phyloP scores from a whole-genome alignment of 495 filamentous ascomycete genomes.

The Aspergillus funiculosus region DNA sequence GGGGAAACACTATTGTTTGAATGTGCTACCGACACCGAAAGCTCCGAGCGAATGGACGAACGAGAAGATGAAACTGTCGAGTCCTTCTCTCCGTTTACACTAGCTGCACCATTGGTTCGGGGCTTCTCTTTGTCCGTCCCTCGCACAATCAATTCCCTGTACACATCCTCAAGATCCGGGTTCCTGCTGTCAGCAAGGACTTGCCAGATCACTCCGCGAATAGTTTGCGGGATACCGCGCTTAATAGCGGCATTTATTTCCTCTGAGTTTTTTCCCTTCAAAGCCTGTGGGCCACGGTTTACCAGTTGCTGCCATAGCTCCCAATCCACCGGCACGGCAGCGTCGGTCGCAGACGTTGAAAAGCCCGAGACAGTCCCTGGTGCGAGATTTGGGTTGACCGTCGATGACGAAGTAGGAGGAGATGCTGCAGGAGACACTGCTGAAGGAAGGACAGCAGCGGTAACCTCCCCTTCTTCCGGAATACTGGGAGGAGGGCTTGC shows the following conservation, averaged over 20 bases:
- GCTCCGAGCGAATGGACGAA: slow-evolving; percentile 77
- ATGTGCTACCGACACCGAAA: slow-evolving; percentile 59
- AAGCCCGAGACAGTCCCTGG: slow-evolving; percentile 80
- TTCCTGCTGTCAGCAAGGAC: slow-evolving; percentile 91
- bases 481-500: slow-evolving; percentile 48
- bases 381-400: slow-evolving; percentile 57
- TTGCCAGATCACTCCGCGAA: slow-evolving; percentile 97
- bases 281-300: slow-evolving; percentile 81
- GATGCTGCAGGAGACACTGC: slow-evolving; percentile 42
- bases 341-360: slow-evolving; percentile 59
- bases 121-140: slow-evolving; percentile 74
- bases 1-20: slow-evolving; percentile 53
- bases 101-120: slow-evolving; percentile 39
- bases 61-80: slow-evolving; percentile 59
- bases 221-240: slow-evolving; percentile 87
- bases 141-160: slow-evolving; percentile 71
- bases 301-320: slow-evolving; percentile 96
- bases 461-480: slow-evolving; percentile 49
- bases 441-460: slow-evolving; percentile 30
- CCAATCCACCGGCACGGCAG: slow-evolving; percentile 76
- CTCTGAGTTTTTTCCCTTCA: slow-evolving; percentile 76
- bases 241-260: slow-evolving; percentile 88
- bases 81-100: slow-evolving; percentile 52
- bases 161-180: slow-evolving; percentile 81
- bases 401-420: slow-evolving; percentile 43